Evolutionary conservation across 441 rosid genomes (phyloP).

Genomic region (Pelargonium cotyledonis): DNA sequence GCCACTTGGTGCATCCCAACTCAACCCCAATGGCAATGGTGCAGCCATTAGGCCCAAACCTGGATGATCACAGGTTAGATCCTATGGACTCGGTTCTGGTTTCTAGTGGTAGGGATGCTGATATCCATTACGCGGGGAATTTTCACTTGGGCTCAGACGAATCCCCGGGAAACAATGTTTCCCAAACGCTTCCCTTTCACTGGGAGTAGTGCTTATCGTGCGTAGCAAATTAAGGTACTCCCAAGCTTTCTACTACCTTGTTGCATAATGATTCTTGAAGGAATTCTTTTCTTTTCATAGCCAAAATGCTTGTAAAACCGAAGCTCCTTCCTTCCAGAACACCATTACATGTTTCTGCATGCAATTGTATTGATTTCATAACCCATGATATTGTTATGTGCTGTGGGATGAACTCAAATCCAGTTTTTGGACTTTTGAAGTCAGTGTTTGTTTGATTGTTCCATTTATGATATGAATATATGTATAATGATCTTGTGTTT

Average conservation of each 20-base stretch:
- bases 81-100: conserved; percentile 39
- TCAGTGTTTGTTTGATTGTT: not conserved
- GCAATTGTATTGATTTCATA: not conserved
- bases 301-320: too few relatives aligned
- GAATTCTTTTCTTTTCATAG: too few relatives aligned
- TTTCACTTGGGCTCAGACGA: conserved; percentile 42
- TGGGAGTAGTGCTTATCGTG: conserved; percentile 37
- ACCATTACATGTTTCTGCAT: not conserved
- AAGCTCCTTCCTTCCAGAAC: not conserved
- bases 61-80: conserved; percentile 18
- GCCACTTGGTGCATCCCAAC: conserved; percentile 29
- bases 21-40: conserved; percentile 23
- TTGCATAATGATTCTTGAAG: conserved; percentile 7
- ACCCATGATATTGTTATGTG: not conserved
- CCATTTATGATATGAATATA: too few relatives aligned
- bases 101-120: conserved; percentile 32
- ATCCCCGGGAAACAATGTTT: conserved; percentile 34
- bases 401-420: not conserved
- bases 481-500: too few relatives aligned
- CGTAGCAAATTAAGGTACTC: not conserved
- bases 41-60: conserved; percentile 25
- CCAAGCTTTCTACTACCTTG: not conserved
- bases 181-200: conserved; percentile 56
- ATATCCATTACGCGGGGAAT: conserved; percentile 30
- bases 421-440: not conserved